A percentile compares a stretch with the other conserved stretches of the same genome.
Conservation (phyloP, 345 rosid species). For the Citrus sp. region DNA sequence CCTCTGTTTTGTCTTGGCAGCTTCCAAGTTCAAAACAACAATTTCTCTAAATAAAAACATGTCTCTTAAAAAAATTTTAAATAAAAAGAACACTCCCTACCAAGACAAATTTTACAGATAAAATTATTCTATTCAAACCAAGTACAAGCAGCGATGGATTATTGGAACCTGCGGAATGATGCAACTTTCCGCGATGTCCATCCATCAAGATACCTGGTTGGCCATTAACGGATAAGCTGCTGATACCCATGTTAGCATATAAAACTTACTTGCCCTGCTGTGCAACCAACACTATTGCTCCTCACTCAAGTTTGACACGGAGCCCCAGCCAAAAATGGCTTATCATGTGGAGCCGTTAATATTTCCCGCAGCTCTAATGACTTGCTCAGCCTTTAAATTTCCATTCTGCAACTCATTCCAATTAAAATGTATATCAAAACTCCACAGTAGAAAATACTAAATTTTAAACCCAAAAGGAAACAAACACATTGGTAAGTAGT, state of each 20-base stretch:
- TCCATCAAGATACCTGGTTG: neutral
- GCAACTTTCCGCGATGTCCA: neutral
- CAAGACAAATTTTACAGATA: neutral
- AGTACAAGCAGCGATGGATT: neutral
- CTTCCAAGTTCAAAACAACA: neutral
- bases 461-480: neutral
- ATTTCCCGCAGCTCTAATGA: slow-evolving; percentile 25
- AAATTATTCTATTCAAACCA: neutral
- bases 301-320: neutral
- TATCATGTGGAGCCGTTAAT: slow-evolving; percentile 29
- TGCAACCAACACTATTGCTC: neutral
- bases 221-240: neutral
- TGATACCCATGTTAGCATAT: neutral
- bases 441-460: neutral
- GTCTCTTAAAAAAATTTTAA: neutral
- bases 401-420: slow-evolving; percentile 33
- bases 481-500: neutral
- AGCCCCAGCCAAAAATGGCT: slow-evolving; percentile 1
- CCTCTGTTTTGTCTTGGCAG: neutral
- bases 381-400: slow-evolving; percentile 38
- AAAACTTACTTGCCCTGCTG: neutral
- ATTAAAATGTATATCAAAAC: neutral
- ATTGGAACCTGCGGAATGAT: neutral
- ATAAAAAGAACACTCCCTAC: neutral
- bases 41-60: neutral